Percentiles rank a stretch among this genome's conserved stretches.
phyloP scores from a whole-genome alignment of 345 rosid species.

The Brassica juncea region DNA sequence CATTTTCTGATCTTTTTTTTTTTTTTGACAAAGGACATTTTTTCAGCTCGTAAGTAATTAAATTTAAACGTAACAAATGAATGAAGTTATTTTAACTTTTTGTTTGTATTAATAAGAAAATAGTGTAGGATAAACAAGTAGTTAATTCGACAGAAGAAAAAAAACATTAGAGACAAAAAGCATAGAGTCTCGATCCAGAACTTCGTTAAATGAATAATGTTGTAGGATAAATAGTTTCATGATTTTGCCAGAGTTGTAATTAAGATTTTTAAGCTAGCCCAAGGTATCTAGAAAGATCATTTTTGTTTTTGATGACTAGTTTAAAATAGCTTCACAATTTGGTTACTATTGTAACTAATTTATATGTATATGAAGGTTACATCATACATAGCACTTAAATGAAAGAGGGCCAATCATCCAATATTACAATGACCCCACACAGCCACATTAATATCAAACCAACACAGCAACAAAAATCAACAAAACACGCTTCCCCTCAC shows the following conservation, averaged over 20 bases:
- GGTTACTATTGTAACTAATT: not conserved
- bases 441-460: not conserved
- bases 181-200: not conserved
- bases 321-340: not conserved
- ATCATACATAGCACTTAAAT: constrained; percentile 6
- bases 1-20: not conserved
- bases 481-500: constrained; percentile 7
- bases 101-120: too few relatives aligned
- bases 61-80: too few relatives aligned
- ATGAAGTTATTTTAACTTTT: too few relatives aligned
- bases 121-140: not conserved
- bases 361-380: constrained; percentile 7
- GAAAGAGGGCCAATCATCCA: constrained; percentile 27
- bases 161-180: not conserved
- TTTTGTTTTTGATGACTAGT: not conserved
- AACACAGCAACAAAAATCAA: not conserved
- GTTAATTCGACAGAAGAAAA: not conserved
- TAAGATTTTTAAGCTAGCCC: not conserved
- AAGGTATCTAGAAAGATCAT: not conserved
- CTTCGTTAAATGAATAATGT: not conserved
- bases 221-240: not conserved
- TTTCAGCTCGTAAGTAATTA: too few relatives aligned
- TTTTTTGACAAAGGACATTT: too few relatives aligned
- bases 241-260: not conserved
- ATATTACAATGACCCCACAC: constrained; percentile 34